Base-by-base conservation (phyloP, 2,329 filamentous ascomycete genomes). In the Phialophora tarda region DNA sequence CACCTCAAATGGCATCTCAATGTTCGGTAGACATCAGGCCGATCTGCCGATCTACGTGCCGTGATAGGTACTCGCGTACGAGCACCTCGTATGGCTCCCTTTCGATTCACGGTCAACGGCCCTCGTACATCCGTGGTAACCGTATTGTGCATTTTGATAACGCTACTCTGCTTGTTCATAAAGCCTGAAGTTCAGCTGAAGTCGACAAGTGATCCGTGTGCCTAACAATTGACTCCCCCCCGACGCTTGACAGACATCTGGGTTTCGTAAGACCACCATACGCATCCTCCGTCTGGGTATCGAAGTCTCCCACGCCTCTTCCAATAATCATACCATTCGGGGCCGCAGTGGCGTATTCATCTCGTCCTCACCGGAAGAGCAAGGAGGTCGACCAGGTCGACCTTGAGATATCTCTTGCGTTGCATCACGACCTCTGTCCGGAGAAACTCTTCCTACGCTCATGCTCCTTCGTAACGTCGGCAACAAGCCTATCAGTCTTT, bases 401-500 rank as follows among this genome's bases (percentile, higher is more conserved):
- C 32, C 32, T 34, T 34, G 32, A 11, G 32, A 11, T 34, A 4
- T 34, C 14, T 7, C 26, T 34, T 47, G 8, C n/a, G 26, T 51
- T 44, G 28, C 59, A 28, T 53, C 23, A 53, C 48, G 44, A 64
- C 48, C 55, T 61, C 32, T 61, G 57, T n/a, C 68, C 68, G 12
- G 65, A 66, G 34, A 72, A 72, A 53, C 70, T 71, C 69, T 73
- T 73, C 59, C 71, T 68, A 26, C 70, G 67, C 58, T 77, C 71
- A 32, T 76, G 75, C 57, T 77, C 80, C 64, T 81, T 79, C 23
- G 80, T 77, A 6, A 82, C 82, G 64, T 82, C 89, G 82, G 78
- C 87, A 82, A 80, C 91, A 77, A 86, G 79, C 77, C 89, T 88
- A 72, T 90, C 84, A 34, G 86, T 86, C 76, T 93, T 89, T 76